These are phyloP conservation scores for Acanthamoeba triangularis DNA, from an alignment of 208 protist species.

Conservation along the genomic window DNA sequence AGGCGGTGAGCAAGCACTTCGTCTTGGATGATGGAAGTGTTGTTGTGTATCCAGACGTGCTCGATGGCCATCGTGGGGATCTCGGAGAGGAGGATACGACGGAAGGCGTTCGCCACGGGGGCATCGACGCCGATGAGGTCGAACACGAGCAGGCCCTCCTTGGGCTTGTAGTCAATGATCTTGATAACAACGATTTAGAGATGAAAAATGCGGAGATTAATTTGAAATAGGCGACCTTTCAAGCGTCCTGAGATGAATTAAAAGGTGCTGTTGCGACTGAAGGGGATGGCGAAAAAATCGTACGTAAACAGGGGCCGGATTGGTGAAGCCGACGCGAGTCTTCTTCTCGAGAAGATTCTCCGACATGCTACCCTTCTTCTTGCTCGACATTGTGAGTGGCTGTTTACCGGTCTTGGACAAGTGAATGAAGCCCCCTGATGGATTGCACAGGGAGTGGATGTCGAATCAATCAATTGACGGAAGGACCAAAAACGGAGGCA, in stretches of 20 bases:
- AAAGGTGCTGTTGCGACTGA: not conserved
- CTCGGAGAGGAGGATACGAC: conserved; percentile 98
- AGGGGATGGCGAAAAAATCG: not conserved
- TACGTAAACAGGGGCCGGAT: conserved; percentile 22
- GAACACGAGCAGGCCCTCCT: conserved; percentile 87
- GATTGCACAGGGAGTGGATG: no score
- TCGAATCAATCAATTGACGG: no score
- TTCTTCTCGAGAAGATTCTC: conserved; percentile 1
- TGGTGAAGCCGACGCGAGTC: not conserved
- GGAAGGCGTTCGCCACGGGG: conserved; percentile 97
- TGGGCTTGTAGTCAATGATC: conserved; percentile 23
- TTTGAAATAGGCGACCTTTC: no score
- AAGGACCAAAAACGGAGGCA: no score
- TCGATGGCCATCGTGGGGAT: conserved; percentile 99
- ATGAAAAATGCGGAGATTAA: no score
- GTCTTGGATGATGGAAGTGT: conserved; percentile 99
- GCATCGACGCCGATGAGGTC: conserved; percentile 94
- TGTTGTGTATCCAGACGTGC: conserved; percentile 97
- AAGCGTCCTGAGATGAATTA: no score
- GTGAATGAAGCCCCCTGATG: no score
- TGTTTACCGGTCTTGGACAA: not conserved
- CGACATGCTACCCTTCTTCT: not conserved
- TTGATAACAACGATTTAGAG: no score
- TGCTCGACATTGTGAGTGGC: not conserved
- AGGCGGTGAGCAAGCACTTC: conserved; percentile 98